Evolutionary conservation across 257 asterid genomes (phyloP).

Genomic region (Solanum etuberosum): DNA sequence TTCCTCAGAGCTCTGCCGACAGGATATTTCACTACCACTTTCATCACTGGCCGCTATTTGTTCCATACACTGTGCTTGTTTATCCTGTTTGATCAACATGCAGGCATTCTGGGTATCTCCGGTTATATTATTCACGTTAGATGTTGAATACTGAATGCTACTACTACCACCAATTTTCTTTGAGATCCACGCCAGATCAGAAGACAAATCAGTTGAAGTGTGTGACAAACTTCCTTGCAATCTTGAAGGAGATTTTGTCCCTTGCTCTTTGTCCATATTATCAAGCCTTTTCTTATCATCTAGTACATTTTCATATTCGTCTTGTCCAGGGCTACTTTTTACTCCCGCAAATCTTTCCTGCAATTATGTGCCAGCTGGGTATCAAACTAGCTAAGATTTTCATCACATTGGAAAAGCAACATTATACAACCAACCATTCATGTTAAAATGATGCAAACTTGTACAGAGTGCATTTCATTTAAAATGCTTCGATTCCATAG

Average conservation of each 20-base stretch:
- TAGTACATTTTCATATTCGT: conserved; percentile 10
- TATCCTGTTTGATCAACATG: conserved; percentile 3
- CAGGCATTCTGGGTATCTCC: conserved; percentile 3
- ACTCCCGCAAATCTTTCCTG: conserved; percentile 35
- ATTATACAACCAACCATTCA: neutral
- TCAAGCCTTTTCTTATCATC: conserved; percentile 10
- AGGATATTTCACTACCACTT: neutral
- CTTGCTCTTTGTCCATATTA: conserved; percentile 28
- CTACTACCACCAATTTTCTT: conserved; percentile 22
- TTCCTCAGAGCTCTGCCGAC: conserved; percentile 5
- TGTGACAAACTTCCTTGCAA: conserved; percentile 25
- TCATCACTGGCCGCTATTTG: conserved; percentile 10
- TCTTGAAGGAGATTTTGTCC: conserved; percentile 16
- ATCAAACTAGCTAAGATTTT: neutral
- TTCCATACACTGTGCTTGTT: conserved; percentile 3
- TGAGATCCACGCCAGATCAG: conserved; percentile 50
- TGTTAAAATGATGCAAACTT: neutral
- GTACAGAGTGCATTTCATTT: neutral
- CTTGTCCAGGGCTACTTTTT: conserved; percentile 20
- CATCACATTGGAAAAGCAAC: neutral
- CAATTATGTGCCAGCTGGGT: conserved; percentile 4
- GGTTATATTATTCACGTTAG: conserved; percentile 6
- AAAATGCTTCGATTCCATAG: neutral
- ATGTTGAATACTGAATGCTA: conserved; percentile 13
- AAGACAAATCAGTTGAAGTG: conserved; percentile 37